A percentile compares a stretch with the other conserved stretches of the same genome.
phyloP scores from a whole-genome alignment of 495 filamentous ascomycete genomes.

The Halenospora varia region DNA sequence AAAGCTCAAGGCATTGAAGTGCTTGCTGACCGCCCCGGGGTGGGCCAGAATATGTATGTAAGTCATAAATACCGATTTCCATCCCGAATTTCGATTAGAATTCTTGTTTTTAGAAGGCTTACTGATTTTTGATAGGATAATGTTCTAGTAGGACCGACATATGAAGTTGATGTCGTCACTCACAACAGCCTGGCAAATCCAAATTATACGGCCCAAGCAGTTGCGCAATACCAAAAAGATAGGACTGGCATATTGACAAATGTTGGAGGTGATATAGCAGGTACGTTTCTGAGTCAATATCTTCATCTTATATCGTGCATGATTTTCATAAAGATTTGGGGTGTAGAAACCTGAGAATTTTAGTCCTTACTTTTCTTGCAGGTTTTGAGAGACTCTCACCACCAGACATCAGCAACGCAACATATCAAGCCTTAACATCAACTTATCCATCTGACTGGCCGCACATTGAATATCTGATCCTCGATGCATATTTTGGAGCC shows the following conservation, averaged over 20 bases:
- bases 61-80: too few relatives aligned
- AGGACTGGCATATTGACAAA: background rate
- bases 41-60: conserved; percentile 61
- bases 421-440: background rate
- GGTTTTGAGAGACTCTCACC: background rate
- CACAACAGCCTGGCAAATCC: background rate
- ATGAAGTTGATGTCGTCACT: background rate
- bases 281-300: too few relatives aligned
- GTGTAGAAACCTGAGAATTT: too few relatives aligned
- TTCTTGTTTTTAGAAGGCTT: too few relatives aligned
- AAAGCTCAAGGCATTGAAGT: conserved; percentile 42
- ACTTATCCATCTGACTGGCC: background rate
- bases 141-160: background rate
- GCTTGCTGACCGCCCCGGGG: conserved; percentile 49
- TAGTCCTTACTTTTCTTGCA: background rate
- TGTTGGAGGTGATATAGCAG: background rate
- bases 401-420: background rate
- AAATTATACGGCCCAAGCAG: background rate
- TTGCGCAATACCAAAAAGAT: background rate
- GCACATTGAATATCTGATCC: background rate
- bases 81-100: too few relatives aligned
- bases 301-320: too few relatives aligned
- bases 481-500: background rate
- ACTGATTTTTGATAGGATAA: background rate
- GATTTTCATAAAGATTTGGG: too few relatives aligned